These are phyloP conservation scores for Penicillium longicatenatum DNA, from an alignment of 495 filamentous ascomycete genomes.

Conservation along the genomic window DNA sequence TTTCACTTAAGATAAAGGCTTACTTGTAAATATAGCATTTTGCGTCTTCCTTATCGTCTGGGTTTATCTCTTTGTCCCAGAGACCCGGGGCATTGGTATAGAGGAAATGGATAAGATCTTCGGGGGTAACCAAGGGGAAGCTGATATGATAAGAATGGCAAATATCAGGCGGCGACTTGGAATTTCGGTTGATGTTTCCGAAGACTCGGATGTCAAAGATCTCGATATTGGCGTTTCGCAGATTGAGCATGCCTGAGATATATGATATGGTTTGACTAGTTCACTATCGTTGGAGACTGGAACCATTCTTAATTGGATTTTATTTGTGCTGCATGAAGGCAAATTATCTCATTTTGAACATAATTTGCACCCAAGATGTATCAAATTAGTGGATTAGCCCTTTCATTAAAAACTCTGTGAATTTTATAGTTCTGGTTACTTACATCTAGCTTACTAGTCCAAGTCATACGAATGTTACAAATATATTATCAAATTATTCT, in stretches of 20 bases:
- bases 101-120: constrained; percentile 20
- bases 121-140: constrained; percentile 10
- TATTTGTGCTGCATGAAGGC: too few relatives aligned
- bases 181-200: not conserved
- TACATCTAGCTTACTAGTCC: too few relatives aligned
- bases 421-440: too few relatives aligned
- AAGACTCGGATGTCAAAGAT: not conserved
- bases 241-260: not conserved
- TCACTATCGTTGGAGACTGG: not conserved
- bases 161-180: constrained; percentile 1
- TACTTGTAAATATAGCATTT: constrained; percentile 1
- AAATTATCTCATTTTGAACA: too few relatives aligned
- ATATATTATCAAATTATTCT: too few relatives aligned
- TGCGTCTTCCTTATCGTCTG: constrained; percentile 41
- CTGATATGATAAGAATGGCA: constrained; percentile 1
- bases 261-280: not conserved
- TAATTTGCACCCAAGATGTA: too few relatives aligned
- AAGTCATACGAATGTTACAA: too few relatives aligned
- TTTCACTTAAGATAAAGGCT: not conserved
- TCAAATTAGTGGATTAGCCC: too few relatives aligned
- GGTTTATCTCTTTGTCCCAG: constrained; percentile 49
- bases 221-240: not conserved
- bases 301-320: too few relatives aligned
- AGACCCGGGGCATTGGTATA: constrained; percentile 11
- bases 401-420: too few relatives aligned